These are phyloP conservation scores for Phoma sp. DNA, from an alignment of 2,329 filamentous ascomycete species.

Conservation along the genomic window DNA sequence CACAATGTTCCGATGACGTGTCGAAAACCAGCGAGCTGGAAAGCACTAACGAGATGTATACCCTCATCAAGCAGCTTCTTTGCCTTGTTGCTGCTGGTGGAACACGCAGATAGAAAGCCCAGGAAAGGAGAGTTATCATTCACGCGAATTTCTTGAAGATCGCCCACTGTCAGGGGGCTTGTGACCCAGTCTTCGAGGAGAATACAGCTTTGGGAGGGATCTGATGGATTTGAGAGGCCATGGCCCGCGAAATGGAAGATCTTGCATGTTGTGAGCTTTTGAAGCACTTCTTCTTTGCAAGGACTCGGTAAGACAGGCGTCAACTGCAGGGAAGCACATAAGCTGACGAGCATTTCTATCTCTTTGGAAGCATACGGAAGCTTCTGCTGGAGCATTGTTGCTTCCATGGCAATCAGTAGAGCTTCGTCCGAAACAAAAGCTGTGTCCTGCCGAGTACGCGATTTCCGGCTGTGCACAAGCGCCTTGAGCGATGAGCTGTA, in stretches of 20 bases:
- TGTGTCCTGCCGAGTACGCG: no score
- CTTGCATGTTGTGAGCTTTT: slow-evolving; percentile 29
- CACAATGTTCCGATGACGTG: slow-evolving; percentile 52
- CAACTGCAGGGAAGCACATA: slow-evolving; percentile 3
- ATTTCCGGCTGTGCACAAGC: no score
- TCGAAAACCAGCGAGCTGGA: slow-evolving; percentile 34
- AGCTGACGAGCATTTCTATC: slow-evolving; percentile 3
- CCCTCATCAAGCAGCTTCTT: slow-evolving; percentile 44
- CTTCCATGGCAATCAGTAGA: slow-evolving; percentile 41
- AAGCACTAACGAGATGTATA: slow-evolving; percentile 49
- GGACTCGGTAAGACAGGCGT: slow-evolving; percentile 3
- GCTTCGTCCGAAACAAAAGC: slow-evolving; percentile 15
- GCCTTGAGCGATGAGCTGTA: slow-evolving; percentile 31
- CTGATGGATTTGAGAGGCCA: slow-evolving; percentile 30
- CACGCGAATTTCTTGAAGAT: no score
- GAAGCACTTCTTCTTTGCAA: slow-evolving; percentile 30
- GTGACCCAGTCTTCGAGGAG: slow-evolving; percentile 22
- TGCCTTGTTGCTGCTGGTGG: neutral
- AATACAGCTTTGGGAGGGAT: slow-evolving; percentile 44
- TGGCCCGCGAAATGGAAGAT: slow-evolving; percentile 56
- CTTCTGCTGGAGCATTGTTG: slow-evolving; percentile 22
- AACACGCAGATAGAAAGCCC: no score
- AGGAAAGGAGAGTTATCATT: no score
- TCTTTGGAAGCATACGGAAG: slow-evolving; percentile 21
- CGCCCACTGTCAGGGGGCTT: no score